Percentiles rank a stretch among this genome's conserved stretches.
phyloP scores from a whole-genome alignment of 495 filamentous ascomycete genomes.

The Saxophila tyrrhenica region DNA sequence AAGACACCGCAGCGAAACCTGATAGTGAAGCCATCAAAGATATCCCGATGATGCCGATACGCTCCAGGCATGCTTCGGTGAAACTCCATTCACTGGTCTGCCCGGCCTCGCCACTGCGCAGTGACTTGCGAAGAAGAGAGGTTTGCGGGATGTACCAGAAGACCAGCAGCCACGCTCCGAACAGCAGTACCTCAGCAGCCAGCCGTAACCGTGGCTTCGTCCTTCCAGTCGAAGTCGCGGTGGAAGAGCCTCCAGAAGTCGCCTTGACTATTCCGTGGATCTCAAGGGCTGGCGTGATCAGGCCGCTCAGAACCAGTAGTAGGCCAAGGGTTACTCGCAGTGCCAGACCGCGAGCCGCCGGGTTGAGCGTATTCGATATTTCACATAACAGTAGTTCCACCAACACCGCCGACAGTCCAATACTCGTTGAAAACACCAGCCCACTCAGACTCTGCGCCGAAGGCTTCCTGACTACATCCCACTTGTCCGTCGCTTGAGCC shows the following conservation, averaged over 20 bases:
- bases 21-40: constrained; percentile 71
- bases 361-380: constrained; percentile 58
- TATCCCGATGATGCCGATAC: constrained; percentile 71
- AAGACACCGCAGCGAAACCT: constrained; percentile 70
- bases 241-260: constrained; percentile 47
- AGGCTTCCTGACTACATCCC: constrained; percentile 9
- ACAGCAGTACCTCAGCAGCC: constrained; percentile 44
- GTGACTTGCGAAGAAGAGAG: constrained; percentile 39
- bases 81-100: constrained; percentile 33
- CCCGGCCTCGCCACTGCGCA: constrained; percentile 20
- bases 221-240: constrained; percentile 40
- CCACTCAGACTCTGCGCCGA: constrained; percentile 38
- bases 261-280: constrained; percentile 44
- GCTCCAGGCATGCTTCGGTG: constrained; percentile 61
- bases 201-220: constrained; percentile 42
- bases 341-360: constrained; percentile 47
- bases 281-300: constrained; percentile 61
- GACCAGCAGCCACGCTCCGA: constrained; percentile 48
- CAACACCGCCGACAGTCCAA: constrained; percentile 61
- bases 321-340: constrained; percentile 53
- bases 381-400: constrained; percentile 68
- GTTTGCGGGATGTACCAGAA: constrained; percentile 67
- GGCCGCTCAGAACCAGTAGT: constrained; percentile 53
- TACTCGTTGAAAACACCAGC: constrained; percentile 55
- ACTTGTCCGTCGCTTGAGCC: constrained; percentile 2